Conservation (phyloP, 257 asterid genomes). For the Solanum appendiculatum region DNA sequence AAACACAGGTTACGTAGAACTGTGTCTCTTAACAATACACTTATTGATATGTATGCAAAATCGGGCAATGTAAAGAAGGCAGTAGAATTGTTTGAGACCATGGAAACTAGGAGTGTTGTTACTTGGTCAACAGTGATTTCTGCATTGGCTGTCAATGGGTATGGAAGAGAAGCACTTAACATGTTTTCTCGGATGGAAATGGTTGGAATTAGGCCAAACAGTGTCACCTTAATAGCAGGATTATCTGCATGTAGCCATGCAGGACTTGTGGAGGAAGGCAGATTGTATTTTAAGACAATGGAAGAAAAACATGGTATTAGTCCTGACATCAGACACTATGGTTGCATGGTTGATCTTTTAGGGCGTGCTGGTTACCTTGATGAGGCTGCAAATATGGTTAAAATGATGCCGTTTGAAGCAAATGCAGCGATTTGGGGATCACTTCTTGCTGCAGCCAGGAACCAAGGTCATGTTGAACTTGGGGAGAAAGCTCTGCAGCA, state of each 20-base stretch:
- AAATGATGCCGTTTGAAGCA: slow-evolving; percentile 6
- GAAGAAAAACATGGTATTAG: background rate
- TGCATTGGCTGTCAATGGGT: slow-evolving; percentile 3
- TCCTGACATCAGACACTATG: slow-evolving; percentile 9
- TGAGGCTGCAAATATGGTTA: background rate
- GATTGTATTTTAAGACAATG: slow-evolving; percentile 1
- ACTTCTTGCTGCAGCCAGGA: slow-evolving; percentile 9
- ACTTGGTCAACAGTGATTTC: slow-evolving; percentile 5
- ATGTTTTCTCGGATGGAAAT: slow-evolving; percentile 4
- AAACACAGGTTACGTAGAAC: background rate
- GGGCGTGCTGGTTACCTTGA: slow-evolving; percentile 6
- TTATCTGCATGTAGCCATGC: slow-evolving; percentile 8
- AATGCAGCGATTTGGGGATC: slow-evolving; percentile 12
- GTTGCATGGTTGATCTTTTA: slow-evolving; percentile 6
- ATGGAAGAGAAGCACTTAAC: slow-evolving; percentile 2
- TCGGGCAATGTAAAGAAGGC: slow-evolving; percentile 2
- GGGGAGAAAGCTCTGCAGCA: slow-evolving; percentile 5
- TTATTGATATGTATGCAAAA: slow-evolving; percentile 9
- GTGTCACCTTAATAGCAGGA: background rate
- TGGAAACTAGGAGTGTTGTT: background rate
- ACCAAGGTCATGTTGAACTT: slow-evolving; percentile 2
- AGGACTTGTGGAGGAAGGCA: slow-evolving; percentile 2
- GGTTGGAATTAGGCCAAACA: slow-evolving; percentile 1
- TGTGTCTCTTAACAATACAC: slow-evolving; percentile 5
- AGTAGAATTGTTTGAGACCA: background rate